phyloP scores from a whole-genome alignment of 306 rosid species.

The Acacia confusa region DNA sequence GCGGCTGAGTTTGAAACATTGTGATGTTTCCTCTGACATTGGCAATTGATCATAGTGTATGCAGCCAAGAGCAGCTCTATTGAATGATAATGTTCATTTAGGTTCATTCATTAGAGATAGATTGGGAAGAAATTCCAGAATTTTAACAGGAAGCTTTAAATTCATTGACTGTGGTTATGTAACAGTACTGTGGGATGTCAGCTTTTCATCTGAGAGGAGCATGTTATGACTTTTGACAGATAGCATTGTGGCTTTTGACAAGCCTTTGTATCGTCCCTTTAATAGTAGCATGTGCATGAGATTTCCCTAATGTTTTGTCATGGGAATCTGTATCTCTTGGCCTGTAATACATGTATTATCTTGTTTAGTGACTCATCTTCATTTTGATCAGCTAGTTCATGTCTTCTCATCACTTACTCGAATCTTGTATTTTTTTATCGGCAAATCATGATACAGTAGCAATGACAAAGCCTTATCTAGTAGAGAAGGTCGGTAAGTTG shows the following conservation, averaged over 20 bases:
- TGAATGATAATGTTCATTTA: constrained; percentile 43
- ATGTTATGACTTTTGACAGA: neutral
- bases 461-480: no score
- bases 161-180: constrained; percentile 31
- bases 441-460: no score
- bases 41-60: constrained; percentile 32
- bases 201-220: constrained; percentile 35
- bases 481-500: neutral
- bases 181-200: constrained; percentile 33
- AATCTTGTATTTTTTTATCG: neutral
- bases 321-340: constrained; percentile 45
- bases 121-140: constrained; percentile 31
- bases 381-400: neutral
- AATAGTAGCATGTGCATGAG: constrained; percentile 38
- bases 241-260: constrained; percentile 28
- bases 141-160: constrained; percentile 30
- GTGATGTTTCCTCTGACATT: neutral
- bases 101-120: constrained; percentile 42
- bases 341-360: constrained; percentile 36
- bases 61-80: constrained; percentile 26
- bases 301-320: constrained; percentile 43
- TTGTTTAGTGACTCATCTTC: neutral
- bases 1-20: constrained; percentile 50
- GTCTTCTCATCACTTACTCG: neutral
- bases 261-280: constrained; percentile 46